Percentiles rank a stretch among this genome's conserved stretches.
Evolutionary conservation across 768 basidiomycete species (phyloP).

Genomic region (Mycena polygramma): DNA sequence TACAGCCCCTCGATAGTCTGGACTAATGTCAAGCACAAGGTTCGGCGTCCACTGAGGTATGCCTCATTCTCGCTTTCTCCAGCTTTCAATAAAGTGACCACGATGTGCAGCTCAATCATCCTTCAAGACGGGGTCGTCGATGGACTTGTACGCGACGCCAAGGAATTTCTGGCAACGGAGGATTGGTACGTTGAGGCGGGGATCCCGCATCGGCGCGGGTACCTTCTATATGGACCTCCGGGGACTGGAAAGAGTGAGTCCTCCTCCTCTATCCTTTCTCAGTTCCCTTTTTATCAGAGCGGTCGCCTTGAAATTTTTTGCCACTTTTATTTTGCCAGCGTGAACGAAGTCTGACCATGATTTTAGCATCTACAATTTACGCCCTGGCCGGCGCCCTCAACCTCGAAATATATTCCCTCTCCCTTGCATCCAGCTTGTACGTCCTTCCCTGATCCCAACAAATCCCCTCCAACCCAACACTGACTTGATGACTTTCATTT

Average conservation of each 20-base stretch:
- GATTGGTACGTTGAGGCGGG: constrained; percentile 50
- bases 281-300: no score
- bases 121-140: constrained; percentile 46
- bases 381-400: constrained; percentile 58
- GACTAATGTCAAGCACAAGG: constrained; percentile 42
- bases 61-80: no score
- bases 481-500: no score
- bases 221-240: constrained; percentile 50
- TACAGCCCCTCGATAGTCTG: constrained; percentile 35
- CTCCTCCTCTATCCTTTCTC: neutral
- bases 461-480: no score
- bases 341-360: neutral
- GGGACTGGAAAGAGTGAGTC: constrained; percentile 50
- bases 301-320: no score
- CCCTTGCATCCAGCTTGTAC: constrained; percentile 45
- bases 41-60: constrained; percentile 43
- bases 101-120: constrained; percentile 42
- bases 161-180: constrained; percentile 48
- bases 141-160: constrained; percentile 46
- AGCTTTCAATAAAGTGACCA: no score
- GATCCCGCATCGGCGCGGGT: constrained; percentile 53
- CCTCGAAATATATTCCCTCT: constrained; percentile 69
- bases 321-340: no score
- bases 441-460: no score
- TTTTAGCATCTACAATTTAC: constrained; percentile 42